Base-by-base conservation (phyloP, 129 eudicot species). In the Oenanthe sinensis region DNA sequence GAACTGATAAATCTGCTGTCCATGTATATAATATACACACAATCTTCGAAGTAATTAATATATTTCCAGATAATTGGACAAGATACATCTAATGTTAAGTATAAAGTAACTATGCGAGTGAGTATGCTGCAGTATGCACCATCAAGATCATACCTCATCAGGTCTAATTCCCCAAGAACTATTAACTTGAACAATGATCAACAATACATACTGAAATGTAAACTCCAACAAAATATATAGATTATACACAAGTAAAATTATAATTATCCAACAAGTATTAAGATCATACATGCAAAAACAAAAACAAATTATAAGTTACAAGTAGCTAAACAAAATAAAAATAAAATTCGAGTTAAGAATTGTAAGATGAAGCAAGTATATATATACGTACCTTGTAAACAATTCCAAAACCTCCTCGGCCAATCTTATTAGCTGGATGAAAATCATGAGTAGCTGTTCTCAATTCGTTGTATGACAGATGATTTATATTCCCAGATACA, bases 351-450 rank as follows among this genome's bases (percentile, higher is more conserved):
- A 62, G 2, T 62, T 22, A 5, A 62, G 3, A 0, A 8, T 10
- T 4, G 4, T 24, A 20, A 17, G 40, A 36, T 63, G 54, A 50
- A 81, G 42, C 74, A 58, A 42, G 42, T n/a, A 33, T 33, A 33
- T 33, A 33, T 33, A 33, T 14, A 62, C 4, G 83, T 87, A 90
- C 98, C 98, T 95, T 91, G 89, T 88, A 95, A 80, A 95, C 98
- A 24, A 85, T 81, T 50, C 98, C 98, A 82, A 95, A 95, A 75
- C 98, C 98, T 74, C 98, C 98, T 75, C 91, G 87, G 46, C 98
- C 98, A 63, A 95, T 88, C 83, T 88, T 95, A 79, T 93, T 92
- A 63, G 83, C 86, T 79, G 67, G 83, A 79, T 90, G 81, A 65
- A 95, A 95, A 80, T 89, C 79, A 70, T 87, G 75, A 8, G 98